Evolutionary conservation across 805 yeast species (phyloP), one percentile per base, ranked within the genome.

Genomic region (Candida qinlingensis): DNA sequence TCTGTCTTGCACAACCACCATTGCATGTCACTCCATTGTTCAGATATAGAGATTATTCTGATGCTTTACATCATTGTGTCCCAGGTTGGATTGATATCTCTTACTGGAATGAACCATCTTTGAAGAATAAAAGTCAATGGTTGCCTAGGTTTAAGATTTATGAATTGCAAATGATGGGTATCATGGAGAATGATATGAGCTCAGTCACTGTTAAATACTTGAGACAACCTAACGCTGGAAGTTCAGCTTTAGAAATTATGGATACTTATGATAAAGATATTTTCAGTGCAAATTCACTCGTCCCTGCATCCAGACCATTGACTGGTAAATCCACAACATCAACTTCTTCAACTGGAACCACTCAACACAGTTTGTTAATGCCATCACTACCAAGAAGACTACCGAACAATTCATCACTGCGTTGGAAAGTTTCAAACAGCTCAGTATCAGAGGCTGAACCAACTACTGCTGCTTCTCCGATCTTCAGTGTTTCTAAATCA

Each of bases 1-100:
- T 94, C 6, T 89, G 97, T 59, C 69, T 94, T 46, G 83, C 96
- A 35, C 85, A 90, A 51, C 94, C 96, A 1, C 98, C 99, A 0
- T 66, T 94, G 38, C 98, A 94, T 64, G 81, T 87, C 4, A 94
- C 94, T 1, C 99, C 99, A 0, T 65, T 94, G 35, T 86, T 95
- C 56, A 67, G 97, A 45, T 87, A 81, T 59, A 66, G 80, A 50
- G 84, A 81, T 54, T 61, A 68, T 39, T 71, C 72, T 37, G 71
- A 75, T 13, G 68, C 69, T 30, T 62, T 84, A 10, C 75, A 78
- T 38, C 87, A 87, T 60, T 85, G 95, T 62, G 85, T 90, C 9
- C 99, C 99, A 1, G 85, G 87, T 42, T 94, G 99, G 97, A 79
- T 94, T 58, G 97, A 95, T 62, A 85, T 91, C 11, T 90, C 96